phyloP scores from a whole-genome alignment of 768 basidiomycete genomes.

The Gautieria morchelliformis region DNA sequence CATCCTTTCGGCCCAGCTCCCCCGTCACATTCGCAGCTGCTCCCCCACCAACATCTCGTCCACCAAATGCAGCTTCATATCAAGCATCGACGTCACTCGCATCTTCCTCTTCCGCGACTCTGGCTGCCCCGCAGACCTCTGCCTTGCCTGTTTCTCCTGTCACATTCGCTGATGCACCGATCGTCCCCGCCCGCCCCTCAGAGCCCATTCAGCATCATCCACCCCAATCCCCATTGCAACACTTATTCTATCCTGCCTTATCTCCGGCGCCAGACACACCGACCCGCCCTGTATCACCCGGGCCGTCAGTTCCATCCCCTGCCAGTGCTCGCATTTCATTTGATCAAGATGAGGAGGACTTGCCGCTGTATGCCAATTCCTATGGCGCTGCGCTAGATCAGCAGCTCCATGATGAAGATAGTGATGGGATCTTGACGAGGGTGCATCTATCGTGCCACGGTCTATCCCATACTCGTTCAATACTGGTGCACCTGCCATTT shows the following conservation, averaged over 20 bases:
- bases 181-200: too few relatives aligned
- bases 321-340: too few relatives aligned
- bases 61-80: not conserved
- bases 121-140: not conserved
- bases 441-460: not conserved
- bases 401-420: not conserved
- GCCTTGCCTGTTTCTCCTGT: not conserved
- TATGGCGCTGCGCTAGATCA: not conserved
- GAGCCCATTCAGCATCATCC: too few relatives aligned
- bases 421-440: not conserved
- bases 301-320: too few relatives aligned
- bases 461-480: constrained; percentile 6
- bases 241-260: too few relatives aligned
- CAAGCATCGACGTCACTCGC: not conserved
- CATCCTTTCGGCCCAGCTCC: constrained; percentile 2
- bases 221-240: too few relatives aligned
- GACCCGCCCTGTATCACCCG: too few relatives aligned
- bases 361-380: too few relatives aligned
- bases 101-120: not conserved
- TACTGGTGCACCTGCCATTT: constrained; percentile 6
- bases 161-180: too few relatives aligned
- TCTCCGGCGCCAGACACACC: too few relatives aligned
- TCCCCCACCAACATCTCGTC: not conserved
- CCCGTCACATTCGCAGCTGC: constrained; percentile 5
- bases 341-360: too few relatives aligned